These are phyloP conservation scores for Zarea fungicola DNA, from an alignment of 2,329 filamentous ascomycete species.

Conservation along the genomic window DNA sequence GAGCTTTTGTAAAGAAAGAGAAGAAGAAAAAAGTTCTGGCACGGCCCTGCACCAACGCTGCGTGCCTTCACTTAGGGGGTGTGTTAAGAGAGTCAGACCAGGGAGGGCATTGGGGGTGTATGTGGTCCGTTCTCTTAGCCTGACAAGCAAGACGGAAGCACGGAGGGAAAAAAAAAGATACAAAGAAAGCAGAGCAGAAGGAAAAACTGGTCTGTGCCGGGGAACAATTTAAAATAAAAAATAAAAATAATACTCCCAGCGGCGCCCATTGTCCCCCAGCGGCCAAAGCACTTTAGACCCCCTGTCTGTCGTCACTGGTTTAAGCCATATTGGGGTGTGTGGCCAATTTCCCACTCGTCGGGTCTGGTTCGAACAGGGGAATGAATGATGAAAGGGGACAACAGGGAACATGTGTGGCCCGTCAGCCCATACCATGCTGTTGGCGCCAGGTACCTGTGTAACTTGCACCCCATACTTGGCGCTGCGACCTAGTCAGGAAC, in stretches of 20 bases:
- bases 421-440: constrained; percentile 6
- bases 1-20: constrained; percentile 21
- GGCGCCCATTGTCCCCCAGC: constrained; percentile 9
- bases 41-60: constrained; percentile 5
- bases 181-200: constrained; percentile 4
- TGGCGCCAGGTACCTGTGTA: not conserved
- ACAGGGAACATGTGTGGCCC: not conserved
- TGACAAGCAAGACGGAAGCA: constrained; percentile 4
- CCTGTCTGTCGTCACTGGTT: constrained; percentile 4
- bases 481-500: not conserved
- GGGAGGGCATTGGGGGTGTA: constrained; percentile 4
- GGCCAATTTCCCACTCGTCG: constrained; percentile 14
- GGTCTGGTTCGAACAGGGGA: constrained; percentile 13
- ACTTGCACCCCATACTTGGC: not conserved
- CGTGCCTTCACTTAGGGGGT: constrained; percentile 3
- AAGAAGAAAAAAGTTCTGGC: constrained; percentile 10
- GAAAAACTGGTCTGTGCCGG: constrained; percentile 13
- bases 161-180: not conserved
- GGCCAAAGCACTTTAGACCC: constrained; percentile 11
- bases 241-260: not conserved
- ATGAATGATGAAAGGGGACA: constrained; percentile 13
- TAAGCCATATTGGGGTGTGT: constrained; percentile 12
- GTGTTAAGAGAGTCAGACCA: constrained; percentile 9
- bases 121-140: constrained; percentile 8
- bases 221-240: constrained; percentile 9